phyloP scores from a whole-genome alignment of 2,329 filamentous ascomycete species.

The Xylaria sp. region DNA sequence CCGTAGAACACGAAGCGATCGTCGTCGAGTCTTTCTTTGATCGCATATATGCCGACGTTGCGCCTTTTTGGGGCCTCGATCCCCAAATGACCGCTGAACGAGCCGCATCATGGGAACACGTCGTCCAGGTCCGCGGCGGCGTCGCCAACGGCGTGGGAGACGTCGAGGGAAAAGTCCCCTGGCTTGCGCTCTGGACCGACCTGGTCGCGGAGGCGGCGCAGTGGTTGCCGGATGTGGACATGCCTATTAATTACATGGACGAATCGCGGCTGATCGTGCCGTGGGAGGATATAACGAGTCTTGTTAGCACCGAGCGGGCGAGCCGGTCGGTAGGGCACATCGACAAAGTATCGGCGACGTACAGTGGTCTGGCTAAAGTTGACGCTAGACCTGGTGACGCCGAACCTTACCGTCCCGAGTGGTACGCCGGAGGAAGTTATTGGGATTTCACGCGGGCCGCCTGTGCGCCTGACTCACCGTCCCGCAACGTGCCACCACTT shows the following conservation, averaged over 20 bases:
- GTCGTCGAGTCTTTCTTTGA: conserved; percentile 67
- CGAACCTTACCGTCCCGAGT: conserved; percentile 40
- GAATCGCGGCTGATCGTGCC: conserved; percentile 55
- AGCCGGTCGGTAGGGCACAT: conserved; percentile 42
- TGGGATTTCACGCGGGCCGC: conserved; percentile 53
- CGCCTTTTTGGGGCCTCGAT: conserved; percentile 62
- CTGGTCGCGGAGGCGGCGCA: conserved; percentile 55
- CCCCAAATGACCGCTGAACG: conserved; percentile 42
- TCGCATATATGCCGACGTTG: conserved; percentile 64
- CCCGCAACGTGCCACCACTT: conserved; percentile 41
- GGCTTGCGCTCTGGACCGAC: conserved; percentile 51
- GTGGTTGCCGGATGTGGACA: conserved; percentile 56
- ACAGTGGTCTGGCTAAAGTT: conserved; percentile 34
- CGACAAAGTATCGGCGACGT: conserved; percentile 43
- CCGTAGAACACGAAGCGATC: conserved; percentile 53
- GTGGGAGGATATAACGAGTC: conserved; percentile 52
- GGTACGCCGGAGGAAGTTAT: conserved; percentile 46
- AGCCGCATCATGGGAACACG: conserved; percentile 48
- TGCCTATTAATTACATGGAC: conserved; percentile 56
- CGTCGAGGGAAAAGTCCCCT: conserved; percentile 44
- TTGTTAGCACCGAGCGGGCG: conserved; percentile 45
- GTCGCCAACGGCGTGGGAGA: conserved; percentile 45
- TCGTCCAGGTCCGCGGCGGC: conserved; percentile 53
- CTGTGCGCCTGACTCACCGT: conserved; percentile 53
- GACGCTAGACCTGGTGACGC: conserved; percentile 17